Evolutionary conservation across 805 yeast species (phyloP), one percentile per base, ranked within the genome.

Genomic region (Lipomyces japonicus): DNA sequence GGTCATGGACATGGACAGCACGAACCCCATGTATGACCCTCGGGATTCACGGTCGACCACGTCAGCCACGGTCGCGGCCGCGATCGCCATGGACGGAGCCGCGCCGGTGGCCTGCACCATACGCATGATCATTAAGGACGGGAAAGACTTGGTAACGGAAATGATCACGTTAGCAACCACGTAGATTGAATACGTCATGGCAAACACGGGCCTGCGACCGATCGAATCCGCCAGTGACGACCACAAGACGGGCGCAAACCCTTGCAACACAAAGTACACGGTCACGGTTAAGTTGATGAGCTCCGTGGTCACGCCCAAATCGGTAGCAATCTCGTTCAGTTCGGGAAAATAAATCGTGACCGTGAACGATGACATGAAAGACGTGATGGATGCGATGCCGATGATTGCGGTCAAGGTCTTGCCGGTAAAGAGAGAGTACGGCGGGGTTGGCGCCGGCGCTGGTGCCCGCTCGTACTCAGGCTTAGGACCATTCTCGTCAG

Each of bases 341-440:
- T 86, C 87, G 0, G 95, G 95, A 67, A 84, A 82, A 63, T 85
- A 88, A 10, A 87, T 85, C 0, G 95, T 85, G 57, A 82, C 77
- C 0, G 90, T 79, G 3, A 85, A 71, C 0, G 90, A 71, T 1
- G 93, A 84, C 71, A 84, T 80, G 38, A 80, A 68, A 0, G 87
- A 85, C 1, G 77, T 68, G 3, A 70, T 51, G 2, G 74, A 77
- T 51, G 71, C 72, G 25, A 69, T 66, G 4, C 57, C 55, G 1
- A 72, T 75, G 30, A 81, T 57, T 3, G 72, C 46, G 24, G 37
- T 35, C 14, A 21, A 31, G 6, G 39, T 36, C 16, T 25, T 16
- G 10, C 48, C 10, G 19, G 21, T 25, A 31, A 50, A 51, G 21
- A 53, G 42, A 10, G 51, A 25, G 30, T 50, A 34, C 18, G 25